phyloP scores from a whole-genome alignment of 73 alveolate species.

The Urostyla sp. region DNA sequence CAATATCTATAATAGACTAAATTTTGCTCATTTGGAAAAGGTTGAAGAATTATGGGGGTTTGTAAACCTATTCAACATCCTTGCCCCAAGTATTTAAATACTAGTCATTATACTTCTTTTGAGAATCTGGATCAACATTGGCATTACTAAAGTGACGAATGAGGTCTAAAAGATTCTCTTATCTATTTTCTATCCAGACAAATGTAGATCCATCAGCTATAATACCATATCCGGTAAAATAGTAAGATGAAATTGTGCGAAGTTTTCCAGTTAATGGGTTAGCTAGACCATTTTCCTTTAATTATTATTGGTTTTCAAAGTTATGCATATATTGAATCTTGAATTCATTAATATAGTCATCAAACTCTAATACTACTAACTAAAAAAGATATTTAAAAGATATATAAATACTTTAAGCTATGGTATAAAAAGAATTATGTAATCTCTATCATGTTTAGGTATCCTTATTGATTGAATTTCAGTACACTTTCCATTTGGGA shows the following conservation, averaged over 20 bases:
- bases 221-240: not conserved
- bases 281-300: conserved; percentile 21
- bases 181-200: conserved; percentile 12
- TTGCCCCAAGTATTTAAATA: conserved; percentile 51
- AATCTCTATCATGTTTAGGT: conserved; percentile 10
- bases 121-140: not conserved
- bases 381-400: not conserved
- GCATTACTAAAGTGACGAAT: no score
- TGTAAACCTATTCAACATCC: conserved; percentile 15
- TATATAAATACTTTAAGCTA: conserved; percentile 16
- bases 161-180: no score
- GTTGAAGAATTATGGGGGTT: conserved; percentile 20
- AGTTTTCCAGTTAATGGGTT: conserved; percentile 29
- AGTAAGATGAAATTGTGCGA: conserved; percentile 9
- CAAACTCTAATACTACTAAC: conserved; percentile 39
- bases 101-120: conserved; percentile 10
- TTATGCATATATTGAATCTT: conserved; percentile 36
- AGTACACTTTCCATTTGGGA: not conserved
- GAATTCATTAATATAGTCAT: conserved; percentile 31
- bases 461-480: conserved; percentile 14
- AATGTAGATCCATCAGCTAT: conserved; percentile 14
- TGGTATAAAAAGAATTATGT: not conserved
- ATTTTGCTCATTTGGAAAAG: conserved; percentile 16
- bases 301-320: conserved; percentile 21
- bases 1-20: conserved; percentile 28